Base-by-base conservation (phyloP, 75 land plant genomes). In the Cunninghamia lanceolata region DNA sequence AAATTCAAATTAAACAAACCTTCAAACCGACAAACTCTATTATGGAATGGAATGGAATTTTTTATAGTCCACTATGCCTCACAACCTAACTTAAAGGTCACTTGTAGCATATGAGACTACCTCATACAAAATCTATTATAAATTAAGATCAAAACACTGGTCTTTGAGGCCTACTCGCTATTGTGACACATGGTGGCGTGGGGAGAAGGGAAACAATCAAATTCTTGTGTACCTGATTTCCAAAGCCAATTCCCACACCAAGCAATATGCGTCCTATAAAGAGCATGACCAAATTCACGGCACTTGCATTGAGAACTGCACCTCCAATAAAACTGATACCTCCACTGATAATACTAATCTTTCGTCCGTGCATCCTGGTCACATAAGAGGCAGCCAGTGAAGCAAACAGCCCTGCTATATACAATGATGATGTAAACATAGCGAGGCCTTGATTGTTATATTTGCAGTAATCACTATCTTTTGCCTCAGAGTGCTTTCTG, bases 161-260 rank as follows among this genome's bases (percentile, higher is more conserved):
- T 40, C 42, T 53, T 16, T 53, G 54, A 9, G 52, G 52, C 13
- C 52, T 47, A 47, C 9, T 47, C 13, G 42, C 42, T 40, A 47
- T 47, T 47, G 52, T 47, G 52, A 47, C 13, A 11, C 9, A 47
- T 47, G 52, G 52, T 47, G 15, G 42, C 3, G 42, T 40, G 42
- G 42, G 42, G 1, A 4, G 42, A 40, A 40, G 42, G 16, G 15
- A 15, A 53, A 25, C 28, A 25, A 63, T 82, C n/a, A 42, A 82
- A 45, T 40, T 8, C 40, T 25, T 8, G 76, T 42, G 68, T 56
- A 95, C 98, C 96, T 96, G 98, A 71, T 96, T 95, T 38, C 95
- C 98, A 80, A 96, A 96, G 10, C 98, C 98, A 71, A 96, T 94
- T 19, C 98, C 98, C 43, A 95, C 88, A 14, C 98, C 96, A 43